A percentile compares a stretch with the other conserved stretches of the same genome.
Evolutionary conservation across 1,284 basidiomycete species (phyloP).

Genomic region (Sporisorium sorghi): DNA sequence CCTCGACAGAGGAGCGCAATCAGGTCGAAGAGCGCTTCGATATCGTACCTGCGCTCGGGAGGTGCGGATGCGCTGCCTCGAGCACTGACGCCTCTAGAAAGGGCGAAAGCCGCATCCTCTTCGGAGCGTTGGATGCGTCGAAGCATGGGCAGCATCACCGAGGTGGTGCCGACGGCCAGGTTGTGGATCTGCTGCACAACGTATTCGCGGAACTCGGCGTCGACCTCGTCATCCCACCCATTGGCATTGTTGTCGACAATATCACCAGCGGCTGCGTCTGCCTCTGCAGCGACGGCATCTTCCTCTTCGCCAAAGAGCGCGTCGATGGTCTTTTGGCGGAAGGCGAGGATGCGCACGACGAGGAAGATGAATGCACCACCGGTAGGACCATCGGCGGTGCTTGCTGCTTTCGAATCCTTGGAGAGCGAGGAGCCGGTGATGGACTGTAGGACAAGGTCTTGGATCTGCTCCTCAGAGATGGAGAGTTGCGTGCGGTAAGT

Average conservation of each 20-base stretch:
- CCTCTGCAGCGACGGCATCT: conserved; percentile 52
- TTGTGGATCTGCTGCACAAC: conserved; percentile 64
- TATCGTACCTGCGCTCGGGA: conserved; percentile 63
- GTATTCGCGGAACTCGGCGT: conserved; percentile 64
- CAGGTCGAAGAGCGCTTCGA: conserved; percentile 67
- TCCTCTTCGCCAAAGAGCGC: conserved; percentile 74
- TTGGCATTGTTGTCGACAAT: conserved; percentile 48
- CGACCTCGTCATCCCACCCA: conserved; percentile 69
- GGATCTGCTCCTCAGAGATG: conserved; percentile 56
- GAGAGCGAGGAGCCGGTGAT: conserved; percentile 50
- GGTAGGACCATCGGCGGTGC: conserved; percentile 80
- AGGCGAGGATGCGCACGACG: conserved; percentile 68
- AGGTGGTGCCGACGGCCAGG: conserved; percentile 52
- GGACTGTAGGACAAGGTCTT: conserved; percentile 51
- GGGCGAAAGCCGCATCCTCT: conserved; percentile 66
- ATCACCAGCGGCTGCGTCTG: conserved; percentile 53
- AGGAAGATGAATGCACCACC: conserved; percentile 86
- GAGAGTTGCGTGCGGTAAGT: conserved; percentile 56
- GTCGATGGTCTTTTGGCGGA: conserved; percentile 66
- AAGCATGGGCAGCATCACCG: conserved; percentile 61
- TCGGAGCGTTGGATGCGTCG: conserved; percentile 66
- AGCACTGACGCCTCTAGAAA: conserved; percentile 33
- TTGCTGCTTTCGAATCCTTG: conserved; percentile 75
- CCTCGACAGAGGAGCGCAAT: conserved; percentile 62
- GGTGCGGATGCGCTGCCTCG: conserved; percentile 54